Evolutionary conservation across 2,329 filamentous ascomycete species (phyloP).

Genomic region (Scopulariopsis brevicaulis): DNA sequence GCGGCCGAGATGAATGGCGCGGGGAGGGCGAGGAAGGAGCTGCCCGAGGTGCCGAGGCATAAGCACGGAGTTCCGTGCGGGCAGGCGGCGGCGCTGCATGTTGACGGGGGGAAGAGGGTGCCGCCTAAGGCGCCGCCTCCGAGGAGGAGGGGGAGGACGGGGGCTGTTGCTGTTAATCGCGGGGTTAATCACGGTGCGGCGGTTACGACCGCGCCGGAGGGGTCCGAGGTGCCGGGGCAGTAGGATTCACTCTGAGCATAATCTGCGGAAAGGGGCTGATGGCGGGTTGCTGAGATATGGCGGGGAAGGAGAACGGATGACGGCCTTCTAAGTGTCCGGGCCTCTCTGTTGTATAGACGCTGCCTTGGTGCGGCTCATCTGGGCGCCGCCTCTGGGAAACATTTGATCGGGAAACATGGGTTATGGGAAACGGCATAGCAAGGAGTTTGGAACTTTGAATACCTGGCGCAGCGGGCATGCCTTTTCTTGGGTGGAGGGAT

Average conservation of each 20-base stretch:
- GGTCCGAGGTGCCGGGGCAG: background rate
- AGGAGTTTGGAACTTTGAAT: slow-evolving; percentile 1
- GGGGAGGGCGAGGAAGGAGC: slow-evolving; percentile 29
- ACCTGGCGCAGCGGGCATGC: background rate
- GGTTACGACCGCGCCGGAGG: background rate
- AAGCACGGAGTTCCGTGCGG: slow-evolving; percentile 37
- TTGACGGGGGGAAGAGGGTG: slow-evolving; percentile 20
- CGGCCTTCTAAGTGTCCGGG: too few species aligned
- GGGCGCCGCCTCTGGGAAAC: too few species aligned
- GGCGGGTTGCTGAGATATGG: too few species aligned
- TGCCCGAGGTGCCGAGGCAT: slow-evolving; percentile 45
- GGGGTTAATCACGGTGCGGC: background rate
- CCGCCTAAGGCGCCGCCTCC: slow-evolving; percentile 35
- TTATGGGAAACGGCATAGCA: background rate
- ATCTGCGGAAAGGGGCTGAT: background rate
- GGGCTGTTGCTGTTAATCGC: background rate
- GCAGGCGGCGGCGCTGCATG: slow-evolving; percentile 10
- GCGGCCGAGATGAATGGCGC: background rate
- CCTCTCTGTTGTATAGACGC: too few species aligned
- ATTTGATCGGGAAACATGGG: too few species aligned
- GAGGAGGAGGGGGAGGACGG: slow-evolving; percentile 26
- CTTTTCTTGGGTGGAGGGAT: background rate
- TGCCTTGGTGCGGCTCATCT: too few species aligned
- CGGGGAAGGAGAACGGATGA: too few species aligned
- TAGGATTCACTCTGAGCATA: background rate